Base-by-base conservation (phyloP, 176 grass and related monocot genomes). In the Bothriochloa decipiens region DNA sequence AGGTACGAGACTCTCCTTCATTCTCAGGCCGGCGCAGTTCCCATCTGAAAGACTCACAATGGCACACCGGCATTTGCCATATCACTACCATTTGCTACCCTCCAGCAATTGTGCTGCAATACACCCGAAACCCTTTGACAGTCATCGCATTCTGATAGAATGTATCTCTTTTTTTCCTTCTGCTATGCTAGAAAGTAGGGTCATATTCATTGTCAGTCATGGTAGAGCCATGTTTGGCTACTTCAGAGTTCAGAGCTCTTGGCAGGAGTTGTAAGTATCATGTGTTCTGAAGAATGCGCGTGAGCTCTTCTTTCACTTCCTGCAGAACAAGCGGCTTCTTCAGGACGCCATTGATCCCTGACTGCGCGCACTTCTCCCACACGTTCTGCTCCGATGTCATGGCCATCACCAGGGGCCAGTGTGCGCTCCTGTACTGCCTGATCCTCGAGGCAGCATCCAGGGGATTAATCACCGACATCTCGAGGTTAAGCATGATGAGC, bases 391-490 rank as follows among this genome's bases (percentile, higher is more conserved):
- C 87, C 0, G 88, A 84, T 0, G 91, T 90, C 81, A 93, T 82
- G 49, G 88, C 95, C 75, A 95, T 75, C 37, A 98, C 77, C 57
- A 91, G 74, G 8, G 89, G 95, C 92, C 91, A 90, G 4, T 87
- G 84, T 0, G 89, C 36, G 4, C 79, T 86, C 50, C 86, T 68
- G 49, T 86, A 85, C 68, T 91, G 92, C 47, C 85, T 72, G 42
- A 98, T 91, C 68, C 82, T 86, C 22, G 18, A 74, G 0, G 86
- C 87, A 43, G 89, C 70, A 17, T 97, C 95, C 63, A 92, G 83
- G 8, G 90, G 90, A n/a, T 71, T 89, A 25, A 85, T 67, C 11
- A 49, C 69, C 1, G 70, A 61, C 89, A 91, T 91, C 69, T 93
- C 89, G 0, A 95, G 87, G 66, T 95, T 90, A 65, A 95, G 43